These are phyloP conservation scores for Barbarea vulgaris DNA, from an alignment of 345 rosid genomes.

Conservation along the genomic window DNA sequence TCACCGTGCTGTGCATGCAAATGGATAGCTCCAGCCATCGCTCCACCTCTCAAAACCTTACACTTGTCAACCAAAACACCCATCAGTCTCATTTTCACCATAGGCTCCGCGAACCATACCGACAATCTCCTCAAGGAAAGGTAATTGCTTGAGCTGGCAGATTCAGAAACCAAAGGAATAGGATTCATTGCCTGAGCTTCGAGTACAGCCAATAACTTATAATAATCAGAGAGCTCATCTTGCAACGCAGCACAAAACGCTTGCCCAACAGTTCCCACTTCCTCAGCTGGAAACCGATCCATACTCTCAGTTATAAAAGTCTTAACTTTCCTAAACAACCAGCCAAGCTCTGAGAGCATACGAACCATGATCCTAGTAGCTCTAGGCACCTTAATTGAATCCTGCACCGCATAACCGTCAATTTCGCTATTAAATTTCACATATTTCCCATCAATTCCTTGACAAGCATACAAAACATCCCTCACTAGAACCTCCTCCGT, in stretches of 20 bases:
- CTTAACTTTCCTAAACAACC: slow-evolving; percentile 92
- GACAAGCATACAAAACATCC: slow-evolving; percentile 90
- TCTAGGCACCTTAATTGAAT: slow-evolving; percentile 65
- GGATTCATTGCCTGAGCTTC: slow-evolving; percentile 93
- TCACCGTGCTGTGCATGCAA: slow-evolving; percentile 96
- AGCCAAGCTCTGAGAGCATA: slow-evolving; percentile 91
- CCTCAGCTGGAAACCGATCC: slow-evolving; percentile 80
- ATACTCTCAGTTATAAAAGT: slow-evolving; percentile 73
- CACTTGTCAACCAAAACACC: slow-evolving; percentile 96
- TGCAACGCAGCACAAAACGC: slow-evolving; percentile 97
- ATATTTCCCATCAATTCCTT: slow-evolving; percentile 91
- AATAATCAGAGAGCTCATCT: slow-evolving; percentile 83
- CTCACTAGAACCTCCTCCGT: slow-evolving; percentile 84
- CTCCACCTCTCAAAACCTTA: slow-evolving; percentile 86
- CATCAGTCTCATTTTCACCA: slow-evolving; percentile 97
- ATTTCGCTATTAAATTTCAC: slow-evolving; percentile 62
- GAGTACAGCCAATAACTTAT: slow-evolving; percentile 86
- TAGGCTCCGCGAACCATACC: slow-evolving; percentile 92
- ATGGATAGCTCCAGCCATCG: slow-evolving; percentile 97
- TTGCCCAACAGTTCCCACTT: slow-evolving; percentile 90
- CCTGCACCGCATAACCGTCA: slow-evolving; percentile 74
- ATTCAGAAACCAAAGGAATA: slow-evolving; percentile 81
- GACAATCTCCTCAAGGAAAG: slow-evolving; percentile 84
- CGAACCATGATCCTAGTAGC: slow-evolving; percentile 71
- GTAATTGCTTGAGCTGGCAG: slow-evolving; percentile 65